Base-by-base conservation (phyloP, 345 rosid genomes). In the Hibiscus syriacus region DNA sequence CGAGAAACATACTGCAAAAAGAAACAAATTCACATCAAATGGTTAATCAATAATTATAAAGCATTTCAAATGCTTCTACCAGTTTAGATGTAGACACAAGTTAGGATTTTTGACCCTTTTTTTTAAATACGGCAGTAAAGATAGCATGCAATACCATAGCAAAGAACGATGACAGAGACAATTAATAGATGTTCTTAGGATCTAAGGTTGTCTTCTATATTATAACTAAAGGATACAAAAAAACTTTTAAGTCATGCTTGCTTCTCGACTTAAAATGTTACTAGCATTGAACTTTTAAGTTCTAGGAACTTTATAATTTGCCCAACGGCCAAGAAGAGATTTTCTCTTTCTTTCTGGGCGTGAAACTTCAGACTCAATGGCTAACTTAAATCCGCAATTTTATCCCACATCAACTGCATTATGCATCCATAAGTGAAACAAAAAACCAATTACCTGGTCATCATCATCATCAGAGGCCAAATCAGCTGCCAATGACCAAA, bases 391-490 rank as follows among this genome's bases (percentile, higher is more conserved):
- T 6, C 36, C 22, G 12, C 1, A 16, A 25, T 36, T 41, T 36
- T 38, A 23, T 53, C 30, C 61, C 52, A 34, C 17, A 34, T 11
- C 46, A 38, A 54, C 61, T 12, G 3, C 9, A 34, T 34, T 34
- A 34, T 34, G 38, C 38, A 34, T 8, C 12, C 39, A 29, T 8
- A 36, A 7, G 39, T 16, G 65, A 16, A 43, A 59, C 41, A n/a
- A 55, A 23, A 3, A 53, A 5, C 2, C 50, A 57, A 76, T 85
- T 81, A 94, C 96, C 86, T 9, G 68, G 20, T 59, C 80, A 68
- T 79, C 84, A 69, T 79, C 84, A 5, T 80, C 94, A 58, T 90
- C 96, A 1, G 90, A 87, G 63, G 71, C 83, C 46, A 70, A 68
- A 69, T 85, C 90, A 79, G 94, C 98, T 92, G 92, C 78, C 75